These are phyloP conservation scores for Cystoderma amianthinum DNA, from an alignment of 768 basidiomycete genomes.

Conservation along the genomic window DNA sequence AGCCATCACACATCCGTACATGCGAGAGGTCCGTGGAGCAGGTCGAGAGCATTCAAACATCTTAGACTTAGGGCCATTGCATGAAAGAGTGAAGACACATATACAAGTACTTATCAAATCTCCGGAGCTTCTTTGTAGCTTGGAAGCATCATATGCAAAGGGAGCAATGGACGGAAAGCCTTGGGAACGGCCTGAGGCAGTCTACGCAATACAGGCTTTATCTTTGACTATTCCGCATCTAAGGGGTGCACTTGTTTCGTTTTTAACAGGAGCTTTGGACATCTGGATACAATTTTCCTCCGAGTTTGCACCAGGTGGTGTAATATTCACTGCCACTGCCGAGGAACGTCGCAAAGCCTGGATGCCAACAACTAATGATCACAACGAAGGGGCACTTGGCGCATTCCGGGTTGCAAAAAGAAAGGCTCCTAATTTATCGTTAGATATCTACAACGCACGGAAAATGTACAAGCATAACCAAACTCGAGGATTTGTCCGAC, in stretches of 20 bases:
- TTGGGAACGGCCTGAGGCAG: too few species aligned
- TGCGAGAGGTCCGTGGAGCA: slow-evolving; percentile 5
- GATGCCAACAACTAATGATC: slow-evolving; percentile 23
- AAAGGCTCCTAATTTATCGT: too few species aligned
- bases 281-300: slow-evolving; percentile 16
- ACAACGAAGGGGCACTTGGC: slow-evolving; percentile 21
- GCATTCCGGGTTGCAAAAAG: slow-evolving; percentile 13
- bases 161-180: too few species aligned
- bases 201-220: too few species aligned
- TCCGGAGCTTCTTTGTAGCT: too few species aligned
- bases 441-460: too few species aligned
- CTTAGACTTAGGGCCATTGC: slow-evolving; percentile 4
- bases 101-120: too few species aligned
- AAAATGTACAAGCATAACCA: too few species aligned
- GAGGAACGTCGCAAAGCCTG: slow-evolving; percentile 14
- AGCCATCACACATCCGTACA: slow-evolving; percentile 12
- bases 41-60: slow-evolving; percentile 5
- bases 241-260: slow-evolving; percentile 7
- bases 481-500: too few species aligned
- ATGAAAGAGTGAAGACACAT: slow-evolving; percentile 1
- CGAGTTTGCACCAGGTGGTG: slow-evolving; percentile 19
- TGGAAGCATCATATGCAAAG: too few species aligned
- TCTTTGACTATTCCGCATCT: background rate
- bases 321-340: slow-evolving; percentile 13
- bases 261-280: slow-evolving; percentile 11